Evolutionary conservation across 2,329 filamentous ascomycete species (phyloP), one percentile per base, ranked within the genome.

Genomic region (Aspergillus candidus): DNA sequence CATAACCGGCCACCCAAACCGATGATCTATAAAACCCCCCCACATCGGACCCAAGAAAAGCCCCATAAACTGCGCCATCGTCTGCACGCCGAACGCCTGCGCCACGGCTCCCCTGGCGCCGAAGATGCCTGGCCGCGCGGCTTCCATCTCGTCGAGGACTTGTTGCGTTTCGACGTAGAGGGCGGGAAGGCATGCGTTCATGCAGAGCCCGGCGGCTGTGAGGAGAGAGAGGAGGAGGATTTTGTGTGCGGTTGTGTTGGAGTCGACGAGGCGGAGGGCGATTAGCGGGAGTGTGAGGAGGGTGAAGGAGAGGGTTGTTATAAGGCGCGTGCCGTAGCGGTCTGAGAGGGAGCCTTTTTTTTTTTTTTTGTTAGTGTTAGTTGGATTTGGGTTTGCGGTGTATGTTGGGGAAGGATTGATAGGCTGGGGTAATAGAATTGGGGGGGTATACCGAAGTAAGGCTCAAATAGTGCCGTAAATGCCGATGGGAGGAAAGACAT

Each of bases 111-210:
- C 55, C 10, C 53, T 49, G 11, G 49, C 42, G 6, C 81, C 45
- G 77, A 84, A 58, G 84, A 94, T 65, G 82, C 87, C 32, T 76
- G 76, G 53, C 74, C 80, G 47, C 79, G 75, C 54, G 80, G 80
- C 5, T 70, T 86, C 47, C 82, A 79, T 80, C 0, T 67, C 70
- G 14, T 74, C 72, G 0, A 62, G 51, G 4, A 57, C 56, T 31
- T 74, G 74, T 3, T 77, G 74, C 30, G 88, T 82, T 65, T 88
- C 86, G 0, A 84, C 83, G 77, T 86, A 85, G 14, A 87, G 67
- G 0, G 83, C 80, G 1, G 82, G 79, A 46, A 82, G 74, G 1
- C 76, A 72, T 4, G 84, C 66, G 0, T 77, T 74, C 3, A 86
- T 64, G 1, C 74, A 72, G 2, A 77, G 51, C 0, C 85, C 86